Base-by-base conservation (phyloP, 1,284 basidiomycete species). In the Rhodotorula sp. region DNA sequence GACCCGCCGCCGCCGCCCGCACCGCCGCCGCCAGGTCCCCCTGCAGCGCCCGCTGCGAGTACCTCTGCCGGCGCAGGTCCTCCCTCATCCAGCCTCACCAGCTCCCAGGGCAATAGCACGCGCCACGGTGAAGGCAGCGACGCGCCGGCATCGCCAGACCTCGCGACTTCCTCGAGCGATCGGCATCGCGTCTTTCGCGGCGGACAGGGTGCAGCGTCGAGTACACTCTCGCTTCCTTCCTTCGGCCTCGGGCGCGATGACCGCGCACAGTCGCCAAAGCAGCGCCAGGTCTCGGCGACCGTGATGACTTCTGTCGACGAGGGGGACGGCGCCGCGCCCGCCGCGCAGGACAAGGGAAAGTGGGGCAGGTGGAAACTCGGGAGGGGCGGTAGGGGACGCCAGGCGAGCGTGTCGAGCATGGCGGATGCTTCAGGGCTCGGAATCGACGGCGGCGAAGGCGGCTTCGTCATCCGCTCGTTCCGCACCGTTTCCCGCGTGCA, bases 381-480 rank as follows among this genome's bases (percentile, higher is more conserved):
- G 12, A 4, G 62, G 1, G n/a, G 61, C 29, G 21, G 37, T 17
- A 70, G 59, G 34, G 59, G 34, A 32, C 27, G 68, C 22, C 57
- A 56, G 37, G 61, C 50, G 17, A 73, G 68, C 53, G 39, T 59
- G 46, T 57, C 66, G 60, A 66, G 66, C 39, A 34, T 19, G 55
- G 41, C 51, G 32, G 48, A 65, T 22, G 62, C 57, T 15, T 15
- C 17, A 4, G 64, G 58, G 21, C 27, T n/a, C 17, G 65, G 53
- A 10, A 29, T 48, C 17, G 60, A 46, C 22, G 64, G 22, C 29
- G 66, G 67, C 3, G 66, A 69, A 3, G 39, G 66, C 27, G 71
- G 74, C 3, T 76, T 76, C 60, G 69, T 76, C 56, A 69, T 76
- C 37, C 66, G 51, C 17, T 76, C 74, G 37, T 73, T 76, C 69